Base-by-base conservation (phyloP, 106 monocot species). In the Phalaenopsis aphrodite region DNA sequence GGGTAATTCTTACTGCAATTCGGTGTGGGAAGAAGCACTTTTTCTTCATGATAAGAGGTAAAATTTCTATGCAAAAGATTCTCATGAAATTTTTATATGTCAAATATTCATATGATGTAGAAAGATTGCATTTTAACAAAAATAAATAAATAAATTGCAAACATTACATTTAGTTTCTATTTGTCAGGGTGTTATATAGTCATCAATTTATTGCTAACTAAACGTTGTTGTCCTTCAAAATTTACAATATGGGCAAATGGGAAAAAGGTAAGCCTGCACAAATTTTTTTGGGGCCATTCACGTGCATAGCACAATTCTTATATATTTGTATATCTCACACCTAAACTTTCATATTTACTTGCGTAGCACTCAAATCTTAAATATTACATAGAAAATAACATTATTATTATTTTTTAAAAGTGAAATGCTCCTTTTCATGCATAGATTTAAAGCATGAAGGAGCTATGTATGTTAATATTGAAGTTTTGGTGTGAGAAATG, bases 1-100 rank as follows among this genome's bases (percentile, higher is more conserved):
- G 57, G 98, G 98, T 77, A 98, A 98, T 88, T 37, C 90, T 77
- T 98, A 88, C 69, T 90, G 90, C 88, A 98, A 98, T 79, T 94
- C 91, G 19, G 90, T 98, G 72, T 98, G 98, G 98, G 98, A 94
- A 83, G 92, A 86, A 78, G 79, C 82, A 39, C 86, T 94, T 84
- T 85, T 85, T 17, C 75, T 78, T 52, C 76, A 84, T 42, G 86
- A 79, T 80, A 79, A 88, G 76, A 86, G 94, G 98, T 98, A 89
- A 75, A 36, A 19, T 78, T 42, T 80, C 18, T 21, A 19, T 47
- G 5, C 42, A 15, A 41, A 10, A 56, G 16, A 78, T 57, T 38
- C 41, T 45, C 41, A 45, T 74, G 74, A 74, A 74, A 43, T 74
- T 42, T 45, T 24, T 42, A 37, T 45, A 45, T 45, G n/a, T 24